Evolutionary conservation across 2,329 filamentous ascomycete species (phyloP).

Genomic region (Daldinia sp.): DNA sequence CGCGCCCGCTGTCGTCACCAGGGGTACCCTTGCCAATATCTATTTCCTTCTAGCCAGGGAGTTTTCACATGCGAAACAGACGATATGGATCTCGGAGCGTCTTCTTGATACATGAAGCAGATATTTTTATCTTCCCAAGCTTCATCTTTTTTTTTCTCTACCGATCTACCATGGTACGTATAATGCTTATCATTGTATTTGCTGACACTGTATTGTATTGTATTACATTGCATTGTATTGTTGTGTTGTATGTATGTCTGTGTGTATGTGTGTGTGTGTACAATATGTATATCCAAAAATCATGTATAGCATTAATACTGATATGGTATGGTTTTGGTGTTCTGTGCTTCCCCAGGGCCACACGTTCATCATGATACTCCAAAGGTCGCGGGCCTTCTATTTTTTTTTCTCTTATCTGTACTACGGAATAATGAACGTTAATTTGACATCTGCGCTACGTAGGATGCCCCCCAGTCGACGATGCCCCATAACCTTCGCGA

Average conservation of each 20-base stretch:
- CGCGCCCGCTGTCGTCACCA: conserved; percentile 35
- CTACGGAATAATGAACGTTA: background rate
- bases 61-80: conserved; percentile 42
- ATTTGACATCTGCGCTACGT: conserved; percentile 40
- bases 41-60: conserved; percentile 1
- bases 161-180: conserved; percentile 1
- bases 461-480: conserved; percentile 49
- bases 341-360: background rate
- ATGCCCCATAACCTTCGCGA: conserved; percentile 52
- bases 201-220: background rate
- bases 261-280: background rate
- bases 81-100: conserved; percentile 33
- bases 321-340: background rate
- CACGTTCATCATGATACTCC: background rate
- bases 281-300: background rate
- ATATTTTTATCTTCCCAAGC: conserved; percentile 36
- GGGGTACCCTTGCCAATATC: conserved; percentile 13
- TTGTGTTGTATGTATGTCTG: background rate
- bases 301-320: background rate
- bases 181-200: background rate
- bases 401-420: background rate
- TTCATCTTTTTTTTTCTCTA: conserved; percentile 25
- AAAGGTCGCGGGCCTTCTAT: background rate
- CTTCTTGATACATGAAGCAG: conserved; percentile 31
- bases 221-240: background rate